Conservation (phyloP, 2,329 filamentous ascomycete species). For the Coleophoma cylindrospora region DNA sequence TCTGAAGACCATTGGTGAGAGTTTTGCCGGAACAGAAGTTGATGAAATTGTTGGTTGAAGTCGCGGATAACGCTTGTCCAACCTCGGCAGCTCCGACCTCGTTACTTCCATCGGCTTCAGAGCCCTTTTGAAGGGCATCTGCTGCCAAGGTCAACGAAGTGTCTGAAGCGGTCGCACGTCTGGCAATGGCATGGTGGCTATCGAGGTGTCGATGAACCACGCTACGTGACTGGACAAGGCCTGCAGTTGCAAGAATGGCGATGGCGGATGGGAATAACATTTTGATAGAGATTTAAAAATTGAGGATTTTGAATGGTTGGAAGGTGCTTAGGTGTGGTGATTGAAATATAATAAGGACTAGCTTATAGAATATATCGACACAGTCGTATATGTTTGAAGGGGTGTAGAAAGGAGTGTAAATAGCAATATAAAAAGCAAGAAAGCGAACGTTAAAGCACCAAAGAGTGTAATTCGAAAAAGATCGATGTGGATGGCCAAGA, state of each 20-base stretch:
- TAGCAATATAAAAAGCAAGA: slow-evolving; percentile 4
- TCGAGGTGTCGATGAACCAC: slow-evolving; percentile 11
- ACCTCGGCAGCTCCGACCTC: slow-evolving; percentile 16
- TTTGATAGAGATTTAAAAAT: slow-evolving; percentile 4
- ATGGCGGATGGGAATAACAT: slow-evolving; percentile 19
- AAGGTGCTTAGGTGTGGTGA: background rate
- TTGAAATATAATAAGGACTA: slow-evolving; percentile 2
- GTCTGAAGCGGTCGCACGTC: background rate
- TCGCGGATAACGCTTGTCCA: slow-evolving; percentile 20
- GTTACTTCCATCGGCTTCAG: slow-evolving; percentile 18
- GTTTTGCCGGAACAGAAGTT: slow-evolving; percentile 29
- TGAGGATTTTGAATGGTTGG: background rate
- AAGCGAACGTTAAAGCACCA: slow-evolving; percentile 14
- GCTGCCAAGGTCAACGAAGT: slow-evolving; percentile 11
- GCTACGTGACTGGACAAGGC: slow-evolving; percentile 14
- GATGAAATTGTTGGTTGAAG: slow-evolving; percentile 28
- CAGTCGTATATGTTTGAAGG: slow-evolving; percentile 11
- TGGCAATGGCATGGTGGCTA: slow-evolving; percentile 2
- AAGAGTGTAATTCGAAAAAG: slow-evolving; percentile 19
- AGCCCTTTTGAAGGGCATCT: slow-evolving; percentile 23
- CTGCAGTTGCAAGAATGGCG: slow-evolving; percentile 16
- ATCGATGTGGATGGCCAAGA: slow-evolving; percentile 13
- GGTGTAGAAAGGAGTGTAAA: slow-evolving; percentile 16
- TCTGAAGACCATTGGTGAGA: slow-evolving; percentile 57
- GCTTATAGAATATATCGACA: slow-evolving; percentile 14